Evolutionary conservation across 768 basidiomycete genomes (phyloP), one percentile per base, ranked within the genome.

Genomic region (Psilocybe azurescens): DNA sequence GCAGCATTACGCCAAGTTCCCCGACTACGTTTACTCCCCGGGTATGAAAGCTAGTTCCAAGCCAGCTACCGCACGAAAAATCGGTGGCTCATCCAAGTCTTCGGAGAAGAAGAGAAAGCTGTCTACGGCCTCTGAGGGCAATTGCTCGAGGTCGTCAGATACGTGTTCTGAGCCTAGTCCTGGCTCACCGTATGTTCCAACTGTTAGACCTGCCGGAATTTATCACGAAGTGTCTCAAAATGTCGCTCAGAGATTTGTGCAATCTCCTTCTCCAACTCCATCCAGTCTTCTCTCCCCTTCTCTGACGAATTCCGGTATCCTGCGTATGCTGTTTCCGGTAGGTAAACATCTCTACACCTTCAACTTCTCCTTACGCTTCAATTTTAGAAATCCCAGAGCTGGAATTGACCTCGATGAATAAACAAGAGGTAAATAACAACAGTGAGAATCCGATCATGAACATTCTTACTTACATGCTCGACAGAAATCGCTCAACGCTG

Each of bases 1-100:
- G 53, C 64, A 67, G 36, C 73, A 76, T 47, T 66, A 67, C 14
- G 50, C 9, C 9, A 70, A 63, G 64, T 74, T 67, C 53, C 74
- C 75, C 8, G 36, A 72, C 57, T 77, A 75, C 57, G 65, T 67
- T 1, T 75, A 77, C 14, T 47, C 70, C 10, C 73, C 74, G 10
- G 49, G 58, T 24, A 24, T 48, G 16, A 51, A 63, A 55, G 58
- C 48, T 18, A 66, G 53, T 30, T n/a, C 65, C 14, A 56, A 53
- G 62, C 20, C 29, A 29, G 54, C 16, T 32, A 3, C 13, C 10
- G 24, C 24, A 14, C 48, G 33, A 46, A 64, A 60, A 38, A 20
- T 20, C 16, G 24, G 41, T 24, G 32, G 44, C 6, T 5, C 20
- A 38, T 20, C 44, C 29, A 39, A 39, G 33, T 30, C 41, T 24